Base-by-base conservation (phyloP, 1,284 basidiomycete genomes). In the Fomitopsis schrenkii region DNA sequence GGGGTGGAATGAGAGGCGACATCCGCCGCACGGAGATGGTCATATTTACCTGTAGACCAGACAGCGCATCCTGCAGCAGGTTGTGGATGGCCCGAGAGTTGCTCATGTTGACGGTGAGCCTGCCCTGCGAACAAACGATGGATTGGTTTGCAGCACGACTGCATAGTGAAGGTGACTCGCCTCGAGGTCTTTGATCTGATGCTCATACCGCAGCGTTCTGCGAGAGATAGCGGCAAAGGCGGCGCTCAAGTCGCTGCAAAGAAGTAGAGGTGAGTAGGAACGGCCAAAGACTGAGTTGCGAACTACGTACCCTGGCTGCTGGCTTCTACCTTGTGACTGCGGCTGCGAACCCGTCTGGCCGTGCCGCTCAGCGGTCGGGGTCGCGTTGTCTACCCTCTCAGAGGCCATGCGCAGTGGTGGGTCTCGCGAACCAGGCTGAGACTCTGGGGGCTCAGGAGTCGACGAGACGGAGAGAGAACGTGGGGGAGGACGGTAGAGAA, bases 11-110 rank as follows among this genome's bases (percentile, higher is more conserved):
- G 58, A 56, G 33, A n/a, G 46, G 50, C 19, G 9, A 22, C 22
- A 30, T 40, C 1, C 3, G 7, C 19, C 35, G 35, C 46, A 48
- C 17, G 26, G 14, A 22, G 36, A 7, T 40, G 36, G 53, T 50
- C 10, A 14, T 17, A 72, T 78, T 62, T 42, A 87, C 89, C 68
- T 86, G 82, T 22, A 91, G 76, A 45, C 79, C 79, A 60, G 75
- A 76, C 58, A 84, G 80, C 1, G 85, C 81, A 57, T 88, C 86
- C 62, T 84, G 83, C 33, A 91, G 79, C 19, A 85, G 79, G 63
- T 81, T 80, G 65, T 91, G 87, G 64, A 91, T 84, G 10, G 85
- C 84, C 55, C 86, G 78, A 58, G 89, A 90, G 68, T 90, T 90
- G 66, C 84, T 86, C 59, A 91, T 74, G 68, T 86, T 83, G 66